Evolutionary conservation across 2,329 filamentous ascomycete genomes (phyloP), one percentile per base, ranked within the genome.

Genomic region (Metarhizium rileyi): DNA sequence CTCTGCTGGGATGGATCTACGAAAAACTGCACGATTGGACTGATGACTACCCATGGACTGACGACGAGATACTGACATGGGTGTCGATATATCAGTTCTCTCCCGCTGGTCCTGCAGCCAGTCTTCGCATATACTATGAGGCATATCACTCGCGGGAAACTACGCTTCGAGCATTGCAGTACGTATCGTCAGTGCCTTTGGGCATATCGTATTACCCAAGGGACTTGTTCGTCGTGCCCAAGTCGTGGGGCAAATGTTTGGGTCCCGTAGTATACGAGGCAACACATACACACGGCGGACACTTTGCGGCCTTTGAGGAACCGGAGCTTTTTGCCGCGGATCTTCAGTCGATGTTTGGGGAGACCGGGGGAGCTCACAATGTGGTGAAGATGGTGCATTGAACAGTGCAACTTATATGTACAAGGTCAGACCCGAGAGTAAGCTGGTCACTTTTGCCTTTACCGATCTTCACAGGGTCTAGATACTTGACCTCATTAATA

Each of bases 21-120:
- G 87, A 91, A 66, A 91, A 91, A 62, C 67, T 91, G 35, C 79
- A 84, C 56, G 82, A 86, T 57, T 91, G 86, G 87, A 82, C 81
- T 0, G 86, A 90, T 57, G 58, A 57, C 1, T 89, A 89, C 59
- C 69, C 76, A 0, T 90, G 86, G 86, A 84, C 79, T 0, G 82
- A 88, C 53, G 84, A 90, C 49, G 86, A 90, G 66, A 75, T 90
- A 8, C 66, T 87, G 25, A 87, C 81, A 0, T 91, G 86, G 87
- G 66, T 90, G 1, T 79, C 74, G 46, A 76, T 90, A 36, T 90
- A 90, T 62, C 80, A 76, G 61, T 89, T 89, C 44, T 83, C 78
- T 8, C 75, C 69, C 0, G 82, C 84, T 1, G 86, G 87, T 0
- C 81, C 86, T 0, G 81, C 80, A 1, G 84, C 86, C 0, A 81